Base-by-base conservation (phyloP, 2,329 filamentous ascomycete genomes). In the Venturia nashicola region DNA sequence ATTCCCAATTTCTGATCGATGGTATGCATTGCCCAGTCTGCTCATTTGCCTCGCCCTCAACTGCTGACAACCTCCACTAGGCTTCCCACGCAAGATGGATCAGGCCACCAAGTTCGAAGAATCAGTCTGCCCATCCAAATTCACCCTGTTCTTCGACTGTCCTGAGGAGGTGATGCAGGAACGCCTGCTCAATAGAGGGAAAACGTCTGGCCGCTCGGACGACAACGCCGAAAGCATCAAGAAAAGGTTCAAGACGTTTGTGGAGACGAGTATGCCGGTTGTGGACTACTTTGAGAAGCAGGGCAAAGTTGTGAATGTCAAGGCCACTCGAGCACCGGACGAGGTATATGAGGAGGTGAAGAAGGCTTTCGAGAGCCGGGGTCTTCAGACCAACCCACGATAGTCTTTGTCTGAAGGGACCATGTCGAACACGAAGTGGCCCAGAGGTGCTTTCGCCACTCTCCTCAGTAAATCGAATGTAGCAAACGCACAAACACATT, bases 261-360 rank as follows among this genome's bases (percentile, higher is more conserved):
- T 95, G 70, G 91, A 97, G 77, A 96, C 91, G 2, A 96, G 91
- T 78, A 97, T 97, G 93, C 94, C 94, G 34, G 94, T 97, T 59
- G 91, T 99, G 63, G 83, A 96, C 69, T 85, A 90, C 74, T 97
- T 89, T 75, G 86, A 88, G 72, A 80, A 81, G 70, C 80, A 92
- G 77, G 86, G 84, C 70, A 86, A 87, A 73, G 91, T 97, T 18
- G 84, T 96, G 74, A 89, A 86, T 78, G 82, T 97, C 55, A 81
- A 87, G 70, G 90, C 92, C 39, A 87, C 86, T 34, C 82, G 84
- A 54, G 71, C 77, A 8, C 86, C 90, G 2, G 86, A 90, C 36
- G 81, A 83, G 66, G 84, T 88, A 20, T 87, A 86, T 73, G 73
- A 76, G 67, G 73, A 79, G 64, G 81, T 86, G 48, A 76, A 77